Conservation (phyloP, 345 rosid genomes). For the Camelina sativa region DNA sequence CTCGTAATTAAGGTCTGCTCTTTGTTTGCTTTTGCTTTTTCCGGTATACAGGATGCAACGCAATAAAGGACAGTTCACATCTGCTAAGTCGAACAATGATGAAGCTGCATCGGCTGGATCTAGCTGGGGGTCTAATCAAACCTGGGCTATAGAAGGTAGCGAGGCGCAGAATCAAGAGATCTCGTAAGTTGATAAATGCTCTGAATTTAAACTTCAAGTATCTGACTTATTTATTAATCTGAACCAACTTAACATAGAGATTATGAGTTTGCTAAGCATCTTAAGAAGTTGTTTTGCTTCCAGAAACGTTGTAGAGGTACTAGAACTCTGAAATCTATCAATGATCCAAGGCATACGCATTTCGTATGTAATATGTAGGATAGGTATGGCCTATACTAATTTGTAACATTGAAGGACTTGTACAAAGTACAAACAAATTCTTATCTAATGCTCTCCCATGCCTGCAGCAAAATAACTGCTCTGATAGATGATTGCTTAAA, state of each 20-base stretch:
- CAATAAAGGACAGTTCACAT: slow-evolving; percentile 68
- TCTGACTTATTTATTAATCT: slow-evolving; percentile 3
- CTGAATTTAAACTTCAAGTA: neutral
- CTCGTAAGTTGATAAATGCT: slow-evolving; percentile 48
- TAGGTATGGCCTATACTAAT: neutral
- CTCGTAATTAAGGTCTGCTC: neutral
- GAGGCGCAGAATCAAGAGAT: slow-evolving; percentile 58
- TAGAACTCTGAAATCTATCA: neutral
- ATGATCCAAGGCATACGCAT: neutral
- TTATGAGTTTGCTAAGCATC: slow-evolving; percentile 15
- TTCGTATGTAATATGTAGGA: neutral
- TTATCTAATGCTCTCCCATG: neutral
- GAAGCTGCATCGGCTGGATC: slow-evolving; percentile 61
- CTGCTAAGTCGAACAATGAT: slow-evolving; percentile 59
- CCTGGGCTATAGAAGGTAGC: slow-evolving; percentile 52
- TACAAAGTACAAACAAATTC: neutral
- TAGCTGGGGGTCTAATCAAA: slow-evolving; percentile 59
- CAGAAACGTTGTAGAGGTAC: neutral
- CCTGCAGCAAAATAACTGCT: neutral
- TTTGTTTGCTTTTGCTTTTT: slow-evolving; percentile 26
- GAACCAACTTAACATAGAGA: slow-evolving; percentile 5
- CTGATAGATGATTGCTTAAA: neutral
- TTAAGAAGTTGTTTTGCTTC: slow-evolving; percentile 9
- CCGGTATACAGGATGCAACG: slow-evolving; percentile 61
- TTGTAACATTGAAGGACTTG: neutral